Evolutionary conservation across 768 basidiomycete genomes (phyloP).

Genomic region (Phaffia australis): DNA sequence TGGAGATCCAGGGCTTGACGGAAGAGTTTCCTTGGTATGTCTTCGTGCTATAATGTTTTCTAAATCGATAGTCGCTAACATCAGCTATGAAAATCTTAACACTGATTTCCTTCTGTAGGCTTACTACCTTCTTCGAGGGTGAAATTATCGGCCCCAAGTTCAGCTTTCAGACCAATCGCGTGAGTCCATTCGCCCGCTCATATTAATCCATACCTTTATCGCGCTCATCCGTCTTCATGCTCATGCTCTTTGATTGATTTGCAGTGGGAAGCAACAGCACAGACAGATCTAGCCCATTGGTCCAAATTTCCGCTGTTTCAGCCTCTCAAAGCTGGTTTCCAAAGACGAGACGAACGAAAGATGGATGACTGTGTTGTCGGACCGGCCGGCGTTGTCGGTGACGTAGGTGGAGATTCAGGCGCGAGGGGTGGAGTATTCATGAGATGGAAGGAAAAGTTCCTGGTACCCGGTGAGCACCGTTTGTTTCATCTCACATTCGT

Average conservation of each 20-base stretch:
- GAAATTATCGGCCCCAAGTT: constrained; percentile 85
- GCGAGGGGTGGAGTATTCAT: constrained; percentile 54
- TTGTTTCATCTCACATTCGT: constrained; percentile 23
- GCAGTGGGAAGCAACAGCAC: constrained; percentile 53
- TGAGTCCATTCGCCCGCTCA: constrained; percentile 45
- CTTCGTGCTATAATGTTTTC: background rate
- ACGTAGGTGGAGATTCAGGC: constrained; percentile 24
- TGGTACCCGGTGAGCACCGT: constrained; percentile 76
- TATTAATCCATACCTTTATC: background rate
- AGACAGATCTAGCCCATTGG: constrained; percentile 92
- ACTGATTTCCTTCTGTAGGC: constrained; percentile 28
- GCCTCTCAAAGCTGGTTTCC: constrained; percentile 46
- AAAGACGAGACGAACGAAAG: constrained; percentile 3
- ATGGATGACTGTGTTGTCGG: constrained; percentile 9
- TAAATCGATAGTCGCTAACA: no score
- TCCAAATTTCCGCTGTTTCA: constrained; percentile 82
- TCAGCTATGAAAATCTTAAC: no score
- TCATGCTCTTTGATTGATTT: background rate
- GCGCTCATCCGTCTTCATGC: background rate
- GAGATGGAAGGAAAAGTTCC: constrained; percentile 92
- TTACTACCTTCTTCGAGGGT: constrained; percentile 93
- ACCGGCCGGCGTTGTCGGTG: constrained; percentile 1
- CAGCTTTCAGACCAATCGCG: constrained; percentile 75
- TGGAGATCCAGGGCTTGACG: constrained; percentile 82
- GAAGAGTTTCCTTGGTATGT: constrained; percentile 72